These are phyloP conservation scores for Chaetomium olivaceum DNA, from an alignment of 2,329 filamentous ascomycete species.

Conservation along the genomic window DNA sequence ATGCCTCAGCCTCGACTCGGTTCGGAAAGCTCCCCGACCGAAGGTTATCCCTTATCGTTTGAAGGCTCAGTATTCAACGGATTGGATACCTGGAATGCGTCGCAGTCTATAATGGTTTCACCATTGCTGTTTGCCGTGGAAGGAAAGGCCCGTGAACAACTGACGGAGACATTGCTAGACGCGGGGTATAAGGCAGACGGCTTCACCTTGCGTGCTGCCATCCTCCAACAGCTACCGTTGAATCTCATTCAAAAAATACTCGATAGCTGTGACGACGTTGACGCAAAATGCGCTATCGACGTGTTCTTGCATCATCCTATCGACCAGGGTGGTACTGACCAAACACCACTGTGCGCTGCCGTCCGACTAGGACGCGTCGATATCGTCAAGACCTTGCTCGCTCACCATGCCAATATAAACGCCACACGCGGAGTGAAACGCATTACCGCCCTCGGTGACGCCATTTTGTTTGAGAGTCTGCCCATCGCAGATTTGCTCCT, in stretches of 20 bases:
- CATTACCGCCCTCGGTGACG: neutral
- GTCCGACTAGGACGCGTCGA: neutral
- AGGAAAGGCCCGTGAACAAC: neutral
- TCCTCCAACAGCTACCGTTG: neutral
- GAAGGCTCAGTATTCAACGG: neutral
- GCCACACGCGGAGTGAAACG: neutral
- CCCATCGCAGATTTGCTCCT: neutral
- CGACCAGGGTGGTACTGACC: no score
- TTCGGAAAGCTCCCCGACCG: no score
- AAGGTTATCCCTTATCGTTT: no score
- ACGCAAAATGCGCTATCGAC: no score
- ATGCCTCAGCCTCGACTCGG: no score
- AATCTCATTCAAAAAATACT: neutral
- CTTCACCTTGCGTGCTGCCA: neutral
- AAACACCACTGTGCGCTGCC: neutral
- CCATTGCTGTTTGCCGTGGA: neutral
- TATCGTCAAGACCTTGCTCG: neutral
- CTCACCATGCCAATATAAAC: neutral
- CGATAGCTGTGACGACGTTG: neutral
- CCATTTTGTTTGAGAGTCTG: neutral
- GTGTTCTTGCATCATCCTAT: no score
- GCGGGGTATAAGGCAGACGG: neutral
- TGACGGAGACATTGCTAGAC: neutral
- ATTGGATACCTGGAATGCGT: neutral
- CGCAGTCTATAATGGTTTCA: neutral